Evolutionary conservation across 2,329 filamentous ascomycete species (phyloP).

Genomic region (Aspergillus fumigatiaffinis): DNA sequence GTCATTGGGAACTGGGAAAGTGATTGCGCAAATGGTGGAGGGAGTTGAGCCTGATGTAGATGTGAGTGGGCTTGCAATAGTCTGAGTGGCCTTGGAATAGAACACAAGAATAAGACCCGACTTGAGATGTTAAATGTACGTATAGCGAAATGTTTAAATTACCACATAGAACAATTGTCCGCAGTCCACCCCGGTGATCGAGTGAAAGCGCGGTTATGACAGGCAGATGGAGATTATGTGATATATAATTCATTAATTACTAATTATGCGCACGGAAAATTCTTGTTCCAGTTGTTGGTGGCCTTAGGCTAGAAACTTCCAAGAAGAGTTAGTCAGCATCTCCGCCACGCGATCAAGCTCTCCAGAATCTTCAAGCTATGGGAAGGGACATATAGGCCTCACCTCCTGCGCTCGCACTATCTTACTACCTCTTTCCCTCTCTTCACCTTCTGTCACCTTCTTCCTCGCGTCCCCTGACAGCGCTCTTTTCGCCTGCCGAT

Average conservation of each 20-base stretch:
- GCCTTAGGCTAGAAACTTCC: slow-evolving; percentile 18
- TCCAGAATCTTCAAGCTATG: slow-evolving; percentile 33
- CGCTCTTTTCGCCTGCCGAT: background rate
- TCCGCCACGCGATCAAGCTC: slow-evolving; percentile 23
- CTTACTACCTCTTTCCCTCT: background rate
- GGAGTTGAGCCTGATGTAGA: slow-evolving; percentile 57
- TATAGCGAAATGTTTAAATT: background rate
- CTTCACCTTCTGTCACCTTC: background rate
- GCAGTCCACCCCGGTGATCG: background rate
- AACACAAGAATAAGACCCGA: background rate
- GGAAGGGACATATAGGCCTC: background rate
- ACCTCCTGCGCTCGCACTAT: slow-evolving; percentile 10
- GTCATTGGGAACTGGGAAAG: slow-evolving; percentile 64
- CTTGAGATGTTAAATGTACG: background rate
- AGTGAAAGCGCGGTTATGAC: background rate
- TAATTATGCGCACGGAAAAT: background rate
- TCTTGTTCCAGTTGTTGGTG: background rate
- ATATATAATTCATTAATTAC: background rate
- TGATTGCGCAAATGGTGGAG: slow-evolving; percentile 67
- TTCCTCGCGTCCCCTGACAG: background rate
- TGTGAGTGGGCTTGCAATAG: slow-evolving; percentile 49
- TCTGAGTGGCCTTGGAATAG: slow-evolving; percentile 49
- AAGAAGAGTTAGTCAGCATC: slow-evolving; percentile 23
- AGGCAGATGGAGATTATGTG: background rate
- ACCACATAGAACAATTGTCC: background rate